phyloP scores from a whole-genome alignment of 1,139 yeast species.

The Taphrina flavorubra region DNA sequence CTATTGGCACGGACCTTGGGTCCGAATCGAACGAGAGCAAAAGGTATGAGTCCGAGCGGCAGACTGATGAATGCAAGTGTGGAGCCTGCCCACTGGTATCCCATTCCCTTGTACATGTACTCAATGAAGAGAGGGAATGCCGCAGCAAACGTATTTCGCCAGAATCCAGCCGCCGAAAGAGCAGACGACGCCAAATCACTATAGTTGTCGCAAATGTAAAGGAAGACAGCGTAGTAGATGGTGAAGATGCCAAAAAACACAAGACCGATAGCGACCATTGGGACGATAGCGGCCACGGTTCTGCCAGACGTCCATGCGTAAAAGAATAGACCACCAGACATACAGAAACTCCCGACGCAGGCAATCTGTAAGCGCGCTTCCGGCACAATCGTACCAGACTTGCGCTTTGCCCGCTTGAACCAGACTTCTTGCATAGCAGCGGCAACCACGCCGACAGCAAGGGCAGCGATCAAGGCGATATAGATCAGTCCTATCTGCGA shows the following conservation, averaged over 20 bases:
- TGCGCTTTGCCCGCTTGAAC: slow-evolving; percentile 49
- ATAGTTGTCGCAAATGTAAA: slow-evolving; percentile 80
- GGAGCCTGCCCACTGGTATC: slow-evolving; percentile 68
- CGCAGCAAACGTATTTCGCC: slow-evolving; percentile 76
- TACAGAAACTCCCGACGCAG: slow-evolving; percentile 74
- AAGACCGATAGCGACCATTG: slow-evolving; percentile 32
- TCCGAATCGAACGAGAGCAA: slow-evolving; percentile 61
- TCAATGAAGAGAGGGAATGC: slow-evolving; percentile 74
- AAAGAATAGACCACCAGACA: slow-evolving; percentile 67
- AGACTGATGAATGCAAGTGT: slow-evolving; percentile 63
- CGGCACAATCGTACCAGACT: slow-evolving; percentile 69
- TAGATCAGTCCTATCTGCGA: slow-evolving; percentile 63
- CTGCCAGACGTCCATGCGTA: slow-evolving; percentile 68
- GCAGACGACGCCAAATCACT: slow-evolving; percentile 85
- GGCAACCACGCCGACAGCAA: slow-evolving; percentile 59
- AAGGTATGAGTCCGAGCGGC: slow-evolving; percentile 69
- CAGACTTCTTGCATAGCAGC: slow-evolving; percentile 42
- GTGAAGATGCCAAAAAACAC: slow-evolving; percentile 38
- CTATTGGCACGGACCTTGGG: slow-evolving; percentile 19
- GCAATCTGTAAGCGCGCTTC: slow-evolving; percentile 79
- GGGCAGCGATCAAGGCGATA: slow-evolving; percentile 66
- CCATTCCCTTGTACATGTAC: slow-evolving; percentile 62
- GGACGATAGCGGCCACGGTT: slow-evolving; percentile 22
- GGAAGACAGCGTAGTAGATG: slow-evolving; percentile 31
- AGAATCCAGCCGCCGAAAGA: slow-evolving; percentile 81